Percentiles rank a stretch among this genome's conserved stretches.
phyloP scores from a whole-genome alignment of 2,329 filamentous ascomycete species.

The Claviceps sp. region DNA sequence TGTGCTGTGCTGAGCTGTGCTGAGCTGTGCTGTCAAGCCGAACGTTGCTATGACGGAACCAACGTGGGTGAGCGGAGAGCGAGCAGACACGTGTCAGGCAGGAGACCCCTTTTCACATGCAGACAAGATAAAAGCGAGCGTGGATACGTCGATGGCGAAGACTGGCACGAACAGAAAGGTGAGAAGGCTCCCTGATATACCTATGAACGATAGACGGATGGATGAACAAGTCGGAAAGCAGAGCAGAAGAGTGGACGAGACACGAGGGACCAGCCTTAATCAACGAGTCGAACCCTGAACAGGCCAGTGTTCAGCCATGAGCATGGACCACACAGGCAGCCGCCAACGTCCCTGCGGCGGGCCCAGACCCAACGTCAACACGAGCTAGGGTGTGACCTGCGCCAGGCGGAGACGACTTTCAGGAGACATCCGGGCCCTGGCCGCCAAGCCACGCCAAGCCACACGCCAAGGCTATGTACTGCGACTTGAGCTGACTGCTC shows the following conservation, averaged over 20 bases:
- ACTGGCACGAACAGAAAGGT: neutral
- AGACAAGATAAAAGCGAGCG: neutral
- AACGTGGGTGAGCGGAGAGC: neutral
- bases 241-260: neutral
- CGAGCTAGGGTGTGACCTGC: constrained; percentile 3
- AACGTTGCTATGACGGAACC: neutral
- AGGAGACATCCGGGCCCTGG: neutral
- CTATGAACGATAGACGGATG: neutral
- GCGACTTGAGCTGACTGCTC: neutral
- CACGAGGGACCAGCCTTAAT: neutral
- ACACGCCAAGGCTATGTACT: neutral
- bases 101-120: constrained; percentile 1
- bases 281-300: neutral
- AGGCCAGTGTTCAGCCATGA: neutral
- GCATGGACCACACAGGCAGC: neutral
- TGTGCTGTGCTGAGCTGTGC: neutral
- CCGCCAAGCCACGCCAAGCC: neutral
- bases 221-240: neutral
- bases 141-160: neutral
- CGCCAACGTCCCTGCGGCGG: neutral
- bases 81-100: constrained; percentile 3
- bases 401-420: neutral
- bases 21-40: neutral
- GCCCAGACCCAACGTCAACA: constrained; percentile 1
- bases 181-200: neutral